phyloP scores from a whole-genome alignment of 2,329 filamentous ascomycete species.

The Fusarium hainanense region DNA sequence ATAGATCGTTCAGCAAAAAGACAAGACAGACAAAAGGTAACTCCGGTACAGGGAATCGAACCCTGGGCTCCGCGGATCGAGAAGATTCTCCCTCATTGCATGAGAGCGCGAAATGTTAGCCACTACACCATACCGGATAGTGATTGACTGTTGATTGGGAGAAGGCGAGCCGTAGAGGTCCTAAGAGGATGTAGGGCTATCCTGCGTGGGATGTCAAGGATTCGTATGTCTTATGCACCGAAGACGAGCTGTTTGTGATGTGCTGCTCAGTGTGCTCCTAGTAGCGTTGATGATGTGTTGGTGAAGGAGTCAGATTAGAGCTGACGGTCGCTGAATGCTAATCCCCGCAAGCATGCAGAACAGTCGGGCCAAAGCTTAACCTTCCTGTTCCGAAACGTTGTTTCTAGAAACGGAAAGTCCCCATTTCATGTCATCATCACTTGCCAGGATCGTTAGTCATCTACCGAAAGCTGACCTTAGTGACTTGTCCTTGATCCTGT shows the following conservation, averaged over 20 bases:
- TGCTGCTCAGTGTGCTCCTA: neutral
- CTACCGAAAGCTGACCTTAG: neutral
- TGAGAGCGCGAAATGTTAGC: conserved; percentile 50
- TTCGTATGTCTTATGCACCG: too few relatives aligned
- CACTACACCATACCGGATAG: conserved; percentile 51
- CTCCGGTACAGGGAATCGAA: conserved; percentile 8
- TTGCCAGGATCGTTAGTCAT: neutral
- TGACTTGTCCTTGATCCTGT: neutral
- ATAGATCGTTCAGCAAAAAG: neutral
- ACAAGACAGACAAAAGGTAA: neutral
- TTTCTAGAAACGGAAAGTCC: neutral
- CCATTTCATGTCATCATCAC: neutral
- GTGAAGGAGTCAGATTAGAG: neutral
- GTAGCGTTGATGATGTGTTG: neutral
- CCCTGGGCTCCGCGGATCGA: conserved; percentile 3
- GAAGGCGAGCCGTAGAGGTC: fast-evolving
- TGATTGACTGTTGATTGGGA: neutral
- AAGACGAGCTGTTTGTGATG: too few relatives aligned
- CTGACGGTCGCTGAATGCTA: neutral
- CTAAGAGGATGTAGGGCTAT: neutral
- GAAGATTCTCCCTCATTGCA: neutral
- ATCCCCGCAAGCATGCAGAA: neutral
- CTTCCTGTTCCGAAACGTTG: neutral
- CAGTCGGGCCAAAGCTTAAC: neutral
- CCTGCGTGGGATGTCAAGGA: too few relatives aligned